Base-by-base conservation (phyloP, 495 filamentous ascomycete genomes). In the Hyaloscypha bicolor region DNA sequence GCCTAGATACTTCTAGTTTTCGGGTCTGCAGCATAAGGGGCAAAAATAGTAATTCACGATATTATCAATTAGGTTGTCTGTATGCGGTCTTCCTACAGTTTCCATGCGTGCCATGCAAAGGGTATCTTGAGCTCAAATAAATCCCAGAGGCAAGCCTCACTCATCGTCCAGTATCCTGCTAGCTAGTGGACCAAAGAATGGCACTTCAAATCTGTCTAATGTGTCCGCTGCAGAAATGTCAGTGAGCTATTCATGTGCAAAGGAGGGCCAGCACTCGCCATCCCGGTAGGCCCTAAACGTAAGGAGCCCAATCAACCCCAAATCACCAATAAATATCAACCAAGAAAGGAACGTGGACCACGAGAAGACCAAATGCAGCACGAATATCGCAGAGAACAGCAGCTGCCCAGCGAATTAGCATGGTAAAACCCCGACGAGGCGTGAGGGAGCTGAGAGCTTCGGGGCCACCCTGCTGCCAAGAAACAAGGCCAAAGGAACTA, bases 151-250 rank as follows among this genome's bases (percentile, higher is more conserved):
- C 37, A 37, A 59, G 42, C 14, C 45, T 67, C 78, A 98, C 81
- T 98, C 94, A 76, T 96, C 90, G 78, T 98, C 94, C 65, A 98
- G 83, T 77, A 97, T 93, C 29, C 90, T 90, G 79, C 91, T 97
- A 45, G 94, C 94, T 75, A 97, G 81, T 39, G 80, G 80, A 9
- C 92, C 92, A 73, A 97, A 90, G 76, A 96, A 86, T 4, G 94
- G 94, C n/a, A 97, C 85, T 76, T 97, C 93, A 69, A 88, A 88
- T 78, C 86, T 85, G 70, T 62, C 95, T 53, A 97, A 83, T 8
- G 91, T 97, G 70, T 95, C 93, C 35, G 94, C 88, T 90, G 63
- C 3, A 55, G 22, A 37, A 33, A 48, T 29, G 56, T 79, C 65
- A 80, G 75, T 62, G 8, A 62, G 29, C 51, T 60, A 22, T 45